Percentiles rank a stretch among this genome's conserved stretches.
Conservation (phyloP, 306 rosid genomes). For the Parietaria judaica region DNA sequence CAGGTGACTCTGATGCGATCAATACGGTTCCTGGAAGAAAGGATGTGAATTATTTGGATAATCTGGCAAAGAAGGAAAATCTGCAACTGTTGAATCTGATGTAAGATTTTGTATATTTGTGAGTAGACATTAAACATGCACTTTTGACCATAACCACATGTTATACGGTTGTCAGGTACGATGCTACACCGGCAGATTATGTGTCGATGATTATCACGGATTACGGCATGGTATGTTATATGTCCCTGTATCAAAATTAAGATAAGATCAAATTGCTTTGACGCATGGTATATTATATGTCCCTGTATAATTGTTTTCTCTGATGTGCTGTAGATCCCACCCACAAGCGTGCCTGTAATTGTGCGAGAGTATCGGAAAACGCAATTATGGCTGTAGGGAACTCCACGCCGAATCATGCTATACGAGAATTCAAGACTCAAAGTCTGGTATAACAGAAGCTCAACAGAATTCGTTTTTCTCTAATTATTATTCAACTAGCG, state of each 20-base stretch:
- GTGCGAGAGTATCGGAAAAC: slow-evolving; percentile 70
- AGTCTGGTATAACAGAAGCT: neutral
- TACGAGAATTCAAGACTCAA: slow-evolving; percentile 1
- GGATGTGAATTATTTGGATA: slow-evolving; percentile 47
- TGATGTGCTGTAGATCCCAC: slow-evolving; percentile 51
- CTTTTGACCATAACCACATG: neutral
- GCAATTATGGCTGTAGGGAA: slow-evolving; percentile 34
- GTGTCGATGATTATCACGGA: slow-evolving; percentile 75
- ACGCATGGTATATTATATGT: slow-evolving; percentile 53
- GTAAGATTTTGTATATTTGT: slow-evolving; percentile 33
- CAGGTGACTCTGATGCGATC: slow-evolving; percentile 70
- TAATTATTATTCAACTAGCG: slow-evolving; percentile 8
- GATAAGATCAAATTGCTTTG: too few relatives aligned
- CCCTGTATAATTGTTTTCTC: neutral
- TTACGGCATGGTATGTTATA: slow-evolving; percentile 74
- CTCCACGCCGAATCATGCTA: neutral
- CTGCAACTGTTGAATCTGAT: slow-evolving; percentile 67
- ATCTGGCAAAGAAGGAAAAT: slow-evolving; percentile 42
- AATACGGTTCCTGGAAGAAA: slow-evolving; percentile 61
- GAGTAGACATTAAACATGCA: neutral
- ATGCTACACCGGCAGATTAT: slow-evolving; percentile 78
- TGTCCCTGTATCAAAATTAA: neutral
- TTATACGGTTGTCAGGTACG: slow-evolving; percentile 46
- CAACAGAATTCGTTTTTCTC: neutral
- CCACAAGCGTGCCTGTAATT: slow-evolving; percentile 77